Base-by-base conservation (phyloP, 805 yeast genomes). In the Candida nemodendra region DNA sequence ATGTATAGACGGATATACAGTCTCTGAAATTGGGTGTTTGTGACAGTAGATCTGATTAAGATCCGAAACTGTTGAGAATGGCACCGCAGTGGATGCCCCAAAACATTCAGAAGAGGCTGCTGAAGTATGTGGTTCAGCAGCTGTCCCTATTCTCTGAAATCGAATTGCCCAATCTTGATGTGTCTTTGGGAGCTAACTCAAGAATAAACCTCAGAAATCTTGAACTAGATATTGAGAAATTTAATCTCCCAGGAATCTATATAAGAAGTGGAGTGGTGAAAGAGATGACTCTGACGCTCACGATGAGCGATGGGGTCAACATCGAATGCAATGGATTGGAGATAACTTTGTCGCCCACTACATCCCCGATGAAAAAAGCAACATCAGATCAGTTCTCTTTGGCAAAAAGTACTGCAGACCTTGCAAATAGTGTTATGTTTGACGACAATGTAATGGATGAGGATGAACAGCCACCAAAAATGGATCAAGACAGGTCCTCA, bases 141-240 rank as follows among this genome's bases (percentile, higher is more conserved):
- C 74, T 89, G 30, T 79, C 90, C 12, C 64, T 90, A 28, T 86
- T 90, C 54, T 84, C 95, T 1, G 57, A 54, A 36, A 74, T 89
- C 16, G 95, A 89, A 58, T 67, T 88, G 14, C 83, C 88, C 14
- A 84, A 88, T 54, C 59, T 90, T 36, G 93, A 88, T 53, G 88
- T 90, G 0, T 81, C 95, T 4, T 64, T 86, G 15, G 85, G 86
- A 1, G 66, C 81, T 4, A 72, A 68, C 38, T 62, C 65, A 30
- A 47, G 66, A 59, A 72, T 71, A 58, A 68, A 66, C 41, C 71
- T 75, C 13, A 71, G 75, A 30, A 81, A 86, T 57, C 76, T 90
- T 8, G 71, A 79, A 33, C 62, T 90, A 19, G 91, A 84, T 54
- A 79, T 87, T 0, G 87, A 82, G 21, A 82, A 79, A 40, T 67